Evolutionary conservation across 345 rosid species (phyloP).

Genomic region (Aegle marmelos): DNA sequence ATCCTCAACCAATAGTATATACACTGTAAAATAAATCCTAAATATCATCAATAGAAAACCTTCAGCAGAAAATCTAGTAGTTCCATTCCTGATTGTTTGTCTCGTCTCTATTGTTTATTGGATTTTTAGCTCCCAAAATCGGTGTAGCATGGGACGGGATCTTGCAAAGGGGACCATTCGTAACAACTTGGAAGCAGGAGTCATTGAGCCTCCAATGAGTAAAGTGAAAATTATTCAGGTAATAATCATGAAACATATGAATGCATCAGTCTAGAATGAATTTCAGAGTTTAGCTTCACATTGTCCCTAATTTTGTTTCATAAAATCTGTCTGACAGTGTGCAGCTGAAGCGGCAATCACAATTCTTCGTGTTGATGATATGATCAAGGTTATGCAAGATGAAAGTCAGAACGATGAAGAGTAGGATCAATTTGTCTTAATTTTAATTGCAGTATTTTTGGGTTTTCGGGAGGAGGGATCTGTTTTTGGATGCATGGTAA

Average conservation of each 20-base stretch:
- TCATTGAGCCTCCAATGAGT: slow-evolving; percentile 99
- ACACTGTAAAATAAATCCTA: neutral
- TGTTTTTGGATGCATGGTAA: neutral
- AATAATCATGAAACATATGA: neutral
- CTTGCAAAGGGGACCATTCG: slow-evolving; percentile 75
- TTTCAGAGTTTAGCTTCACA: neutral
- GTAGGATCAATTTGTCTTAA: slow-evolving; percentile 5
- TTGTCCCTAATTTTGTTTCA: neutral
- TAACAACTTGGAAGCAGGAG: slow-evolving; percentile 98
- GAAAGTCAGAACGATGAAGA: slow-evolving; percentile 69
- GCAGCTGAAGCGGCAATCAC: slow-evolving; percentile 99
- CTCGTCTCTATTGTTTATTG: neutral
- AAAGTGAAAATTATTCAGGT: slow-evolving; percentile 99
- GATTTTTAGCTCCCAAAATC: slow-evolving; percentile 1
- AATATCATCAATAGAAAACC: neutral
- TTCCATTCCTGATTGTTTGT: neutral
- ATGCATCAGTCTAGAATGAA: neutral
- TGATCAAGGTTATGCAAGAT: slow-evolving; percentile 91
- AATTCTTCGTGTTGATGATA: slow-evolving; percentile 91
- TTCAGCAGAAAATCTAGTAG: neutral
- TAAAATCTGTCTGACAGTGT: slow-evolving; percentile 40
- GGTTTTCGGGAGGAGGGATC: neutral
- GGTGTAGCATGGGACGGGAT: slow-evolving; percentile 89
- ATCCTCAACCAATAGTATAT: neutral
- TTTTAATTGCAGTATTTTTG: neutral